Conservation (phyloP, 2,329 filamentous ascomycete species). For the Xylaria sp. region DNA sequence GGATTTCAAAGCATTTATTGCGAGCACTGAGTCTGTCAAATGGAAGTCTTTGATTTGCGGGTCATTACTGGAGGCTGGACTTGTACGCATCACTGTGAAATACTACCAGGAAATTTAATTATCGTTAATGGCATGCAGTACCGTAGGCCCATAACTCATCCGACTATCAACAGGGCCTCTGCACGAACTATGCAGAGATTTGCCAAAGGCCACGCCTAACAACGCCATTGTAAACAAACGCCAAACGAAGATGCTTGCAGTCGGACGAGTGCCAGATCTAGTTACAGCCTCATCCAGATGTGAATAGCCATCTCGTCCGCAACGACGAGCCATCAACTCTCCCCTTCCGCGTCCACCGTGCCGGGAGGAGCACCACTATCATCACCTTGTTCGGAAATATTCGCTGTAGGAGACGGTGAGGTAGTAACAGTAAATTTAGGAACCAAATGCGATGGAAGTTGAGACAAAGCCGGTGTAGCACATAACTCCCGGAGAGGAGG, state of each 20-base stretch:
- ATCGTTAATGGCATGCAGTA: neutral
- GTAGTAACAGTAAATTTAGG: no score
- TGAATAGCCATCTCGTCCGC: neutral
- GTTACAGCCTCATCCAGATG: neutral
- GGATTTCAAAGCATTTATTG: no score
- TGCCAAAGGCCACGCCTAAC: conserved; percentile 7
- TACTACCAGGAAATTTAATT: conserved; percentile 1
- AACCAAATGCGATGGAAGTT: no score
- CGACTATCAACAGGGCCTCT: neutral
- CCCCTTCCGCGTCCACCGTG: neutral
- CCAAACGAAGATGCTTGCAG: conserved; percentile 17
- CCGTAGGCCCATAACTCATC: neutral
- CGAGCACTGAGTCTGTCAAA: neutral
- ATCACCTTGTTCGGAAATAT: no score
- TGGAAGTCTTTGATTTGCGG: conserved; percentile 5
- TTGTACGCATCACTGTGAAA: neutral
- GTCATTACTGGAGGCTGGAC: neutral
- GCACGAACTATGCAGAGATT: neutral
- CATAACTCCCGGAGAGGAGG: no score
- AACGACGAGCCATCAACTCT: neutral
- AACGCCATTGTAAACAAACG: conserved; percentile 29
- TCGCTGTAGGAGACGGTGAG: no score
- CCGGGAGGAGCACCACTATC: no score
- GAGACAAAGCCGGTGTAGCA: no score
- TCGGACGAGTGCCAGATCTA: neutral